Conservation (phyloP, 2,329 filamentous ascomycete species). For the Aspergillus niger region DNA sequence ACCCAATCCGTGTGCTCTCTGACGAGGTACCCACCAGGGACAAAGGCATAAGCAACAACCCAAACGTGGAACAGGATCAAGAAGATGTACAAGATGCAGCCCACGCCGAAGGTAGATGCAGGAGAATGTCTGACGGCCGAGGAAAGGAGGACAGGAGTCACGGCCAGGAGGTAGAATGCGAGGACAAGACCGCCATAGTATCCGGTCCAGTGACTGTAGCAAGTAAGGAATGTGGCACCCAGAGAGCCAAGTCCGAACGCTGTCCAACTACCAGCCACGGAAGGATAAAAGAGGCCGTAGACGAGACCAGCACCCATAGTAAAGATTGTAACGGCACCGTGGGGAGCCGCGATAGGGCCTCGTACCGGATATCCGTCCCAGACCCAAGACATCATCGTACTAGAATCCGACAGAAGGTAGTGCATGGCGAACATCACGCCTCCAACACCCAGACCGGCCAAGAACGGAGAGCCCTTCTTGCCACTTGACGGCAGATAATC, state of each 20-base stretch:
- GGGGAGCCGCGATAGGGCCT: constrained; percentile 84
- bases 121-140: constrained; percentile 77
- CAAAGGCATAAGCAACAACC: constrained; percentile 97
- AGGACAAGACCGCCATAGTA: constrained; percentile 80
- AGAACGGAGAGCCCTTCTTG: constrained; percentile 66
- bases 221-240: constrained; percentile 76
- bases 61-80: constrained; percentile 97
- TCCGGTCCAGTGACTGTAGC: constrained; percentile 79
- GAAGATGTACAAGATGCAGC: constrained; percentile 89
- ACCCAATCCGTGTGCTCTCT: constrained; percentile 96
- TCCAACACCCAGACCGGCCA: constrained; percentile 76
- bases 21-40: constrained; percentile 88
- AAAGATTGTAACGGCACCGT: constrained; percentile 81
- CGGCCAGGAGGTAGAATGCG: constrained; percentile 78
- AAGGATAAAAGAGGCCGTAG: constrained; percentile 72
- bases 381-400: constrained; percentile 98
- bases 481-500: constrained; percentile 54
- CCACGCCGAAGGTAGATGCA: constrained; percentile 79
- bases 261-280: constrained; percentile 73
- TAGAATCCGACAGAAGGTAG: constrained; percentile 91
- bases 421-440: constrained; percentile 88
- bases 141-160: constrained; percentile 72
- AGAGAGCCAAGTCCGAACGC: constrained; percentile 75
- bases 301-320: constrained; percentile 83
- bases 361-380: constrained; percentile 95